phyloP scores from a whole-genome alignment of 2,329 filamentous ascomycete species.

The Hymenoscyphus albidus region DNA sequence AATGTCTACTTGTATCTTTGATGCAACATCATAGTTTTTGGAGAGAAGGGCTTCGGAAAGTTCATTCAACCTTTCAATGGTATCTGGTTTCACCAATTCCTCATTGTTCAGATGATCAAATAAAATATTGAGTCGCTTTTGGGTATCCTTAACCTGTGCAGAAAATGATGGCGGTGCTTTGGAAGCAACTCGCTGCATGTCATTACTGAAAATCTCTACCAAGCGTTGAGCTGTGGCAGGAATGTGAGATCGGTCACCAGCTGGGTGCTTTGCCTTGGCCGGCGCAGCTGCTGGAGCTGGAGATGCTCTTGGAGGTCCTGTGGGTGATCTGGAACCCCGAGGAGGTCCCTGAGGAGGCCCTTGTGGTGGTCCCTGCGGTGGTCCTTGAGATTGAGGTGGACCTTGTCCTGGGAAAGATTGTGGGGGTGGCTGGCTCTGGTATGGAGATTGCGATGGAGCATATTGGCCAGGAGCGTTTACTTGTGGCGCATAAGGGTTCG shows the following conservation, averaged over 20 bases:
- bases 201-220: slow-evolving; percentile 73
- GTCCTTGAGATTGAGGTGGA: slow-evolving; percentile 40
- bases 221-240: slow-evolving; percentile 70
- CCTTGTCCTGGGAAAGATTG: slow-evolving; percentile 40
- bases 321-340: slow-evolving; percentile 38
- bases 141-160: slow-evolving; percentile 85
- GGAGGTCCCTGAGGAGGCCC: slow-evolving; percentile 35
- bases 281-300: slow-evolving; percentile 42
- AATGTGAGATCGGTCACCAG: slow-evolving; percentile 88
- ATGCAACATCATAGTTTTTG: slow-evolving; percentile 66
- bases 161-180: slow-evolving; percentile 85
- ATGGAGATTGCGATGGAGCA: slow-evolving; percentile 50
- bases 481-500: slow-evolving; percentile 43
- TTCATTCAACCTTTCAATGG: slow-evolving; percentile 61
- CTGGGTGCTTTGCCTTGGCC: slow-evolving; percentile 64
- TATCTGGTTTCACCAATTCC: slow-evolving; percentile 79
- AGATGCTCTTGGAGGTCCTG: slow-evolving; percentile 39
- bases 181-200: slow-evolving; percentile 84
- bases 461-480: slow-evolving; percentile 50
- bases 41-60: slow-evolving; percentile 63
- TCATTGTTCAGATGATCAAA: slow-evolving; percentile 98
- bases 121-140: slow-evolving; percentile 87
- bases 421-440: slow-evolving; percentile 37
- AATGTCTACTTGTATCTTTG: slow-evolving; percentile 68
- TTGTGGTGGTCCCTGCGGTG: slow-evolving; percentile 39